Evolutionary conservation across 306 rosid genomes (phyloP), one percentile per base, ranked within the genome.

Genomic region (Leucaena leucocephala): DNA sequence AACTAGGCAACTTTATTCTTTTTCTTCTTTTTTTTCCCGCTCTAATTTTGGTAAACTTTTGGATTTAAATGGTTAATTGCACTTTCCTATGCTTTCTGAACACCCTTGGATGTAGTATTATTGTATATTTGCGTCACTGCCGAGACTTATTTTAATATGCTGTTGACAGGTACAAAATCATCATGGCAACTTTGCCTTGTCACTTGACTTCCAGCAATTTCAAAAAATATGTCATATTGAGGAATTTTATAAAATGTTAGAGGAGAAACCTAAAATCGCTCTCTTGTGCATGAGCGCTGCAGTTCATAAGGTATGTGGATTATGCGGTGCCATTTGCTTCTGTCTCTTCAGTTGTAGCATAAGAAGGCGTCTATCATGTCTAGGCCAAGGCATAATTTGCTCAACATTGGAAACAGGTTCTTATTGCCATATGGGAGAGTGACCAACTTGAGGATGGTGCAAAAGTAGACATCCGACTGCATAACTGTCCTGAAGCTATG

Each of bases 401-500:
- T 45, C 52, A 40, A 57, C 36, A 49, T 61, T 87, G 82, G 78
- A 68, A 84, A 66, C 87, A 93, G 97, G 89, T 87, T 75, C 46
- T 91, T 78, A 75, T 85, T 82, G 83, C 84, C 68, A 80, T 73
- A 45, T 81, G 81, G 89, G 88, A 84, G 73, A 82, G 61, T 50
- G 65, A 62, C 58, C 78, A 78, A 68, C 67, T 81, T 66, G 94
- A 78, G 75, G 90, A 72, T 49, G 88, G 76, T 39, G 79, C 83
- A 49, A 93, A 88, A 82, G 86, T 92, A 34, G 83, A 84, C 80
- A 84, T 92, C 57, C 97, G 97, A 16, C 86, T 91, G 71, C 90
- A 92, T 88, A 92, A 92, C 90, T 87, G 86, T 78, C 92, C 98
- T 13, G 89, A 90, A 84, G 88, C 94, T 22, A 74, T 88, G 91